Conservation (phyloP, 129 eudicot genomes). For the Helianthus tuberosus region DNA sequence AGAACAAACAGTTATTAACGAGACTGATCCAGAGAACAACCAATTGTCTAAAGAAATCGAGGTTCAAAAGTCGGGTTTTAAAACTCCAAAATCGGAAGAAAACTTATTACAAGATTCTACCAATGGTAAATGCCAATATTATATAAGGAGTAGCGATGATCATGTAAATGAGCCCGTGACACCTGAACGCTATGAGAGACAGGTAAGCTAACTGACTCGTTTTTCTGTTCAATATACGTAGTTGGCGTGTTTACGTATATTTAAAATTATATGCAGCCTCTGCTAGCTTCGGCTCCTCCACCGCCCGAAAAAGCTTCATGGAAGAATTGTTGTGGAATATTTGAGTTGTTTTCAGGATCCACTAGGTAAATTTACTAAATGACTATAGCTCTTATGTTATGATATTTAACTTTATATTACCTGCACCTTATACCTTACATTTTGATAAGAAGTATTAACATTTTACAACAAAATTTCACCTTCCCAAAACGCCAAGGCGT, state of each 20-base stretch:
- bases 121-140: slow-evolving; percentile 28
- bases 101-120: slow-evolving; percentile 15
- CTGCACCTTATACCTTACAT: background rate
- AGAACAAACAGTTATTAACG: slow-evolving; percentile 10
- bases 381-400: background rate
- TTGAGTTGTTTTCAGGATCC: slow-evolving; percentile 71
- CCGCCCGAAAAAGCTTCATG: slow-evolving; percentile 58
- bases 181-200: slow-evolving; percentile 41
- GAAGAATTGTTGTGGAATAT: slow-evolving; percentile 90
- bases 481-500: background rate
- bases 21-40: slow-evolving; percentile 23
- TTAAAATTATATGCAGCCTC: slow-evolving; percentile 2
- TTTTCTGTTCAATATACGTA: slow-evolving; percentile 12
- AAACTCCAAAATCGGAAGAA: slow-evolving; percentile 29
- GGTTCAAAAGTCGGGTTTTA: slow-evolving; percentile 24
- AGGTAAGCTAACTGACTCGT: slow-evolving; percentile 35
- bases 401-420: slow-evolving; percentile 11
- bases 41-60: slow-evolving; percentile 29
- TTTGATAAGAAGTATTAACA: background rate
- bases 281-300: slow-evolving; percentile 38
- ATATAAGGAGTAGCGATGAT: slow-evolving; percentile 23
- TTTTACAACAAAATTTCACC: background rate
- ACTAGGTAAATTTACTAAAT: slow-evolving; percentile 13
- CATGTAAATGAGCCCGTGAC: slow-evolving; percentile 36
- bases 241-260: background rate